Percentiles rank a stretch among this genome's conserved stretches.
phyloP scores from a whole-genome alignment of 2,329 filamentous ascomycete species.

The Sporothrix pallida region DNA sequence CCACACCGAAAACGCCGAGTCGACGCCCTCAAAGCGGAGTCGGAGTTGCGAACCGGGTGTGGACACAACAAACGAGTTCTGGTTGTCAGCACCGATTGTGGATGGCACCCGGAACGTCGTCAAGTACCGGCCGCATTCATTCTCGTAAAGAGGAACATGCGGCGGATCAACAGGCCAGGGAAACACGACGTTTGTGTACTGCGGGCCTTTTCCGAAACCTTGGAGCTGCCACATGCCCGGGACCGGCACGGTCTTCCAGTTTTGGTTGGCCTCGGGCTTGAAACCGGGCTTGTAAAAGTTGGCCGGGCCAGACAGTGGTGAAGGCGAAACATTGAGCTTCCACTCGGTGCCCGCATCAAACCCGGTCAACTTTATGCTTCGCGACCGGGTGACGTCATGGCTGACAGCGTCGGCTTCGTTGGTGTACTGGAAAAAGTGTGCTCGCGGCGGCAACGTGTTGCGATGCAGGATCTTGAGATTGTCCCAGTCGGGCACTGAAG shows the following conservation, averaged over 20 bases:
- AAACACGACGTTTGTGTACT: slow-evolving; percentile 73
- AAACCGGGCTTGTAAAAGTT: slow-evolving; percentile 50
- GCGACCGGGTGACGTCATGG: background rate
- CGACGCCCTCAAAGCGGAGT: slow-evolving; percentile 74
- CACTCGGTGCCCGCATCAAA: slow-evolving; percentile 44
- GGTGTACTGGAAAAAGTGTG: slow-evolving; percentile 61
- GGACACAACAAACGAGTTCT: slow-evolving; percentile 27
- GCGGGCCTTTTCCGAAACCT: slow-evolving; percentile 66
- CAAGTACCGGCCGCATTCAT: slow-evolving; percentile 68
- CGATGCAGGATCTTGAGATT: slow-evolving; percentile 65
- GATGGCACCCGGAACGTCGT: slow-evolving; percentile 59
- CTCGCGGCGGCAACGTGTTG: slow-evolving; percentile 62
- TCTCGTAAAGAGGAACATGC: slow-evolving; percentile 64
- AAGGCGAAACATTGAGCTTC: slow-evolving; percentile 57
- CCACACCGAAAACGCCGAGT: slow-evolving; percentile 72
- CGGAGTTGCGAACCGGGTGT: slow-evolving; percentile 54
- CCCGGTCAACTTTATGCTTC: slow-evolving; percentile 36
- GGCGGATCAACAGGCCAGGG: slow-evolving; percentile 72
- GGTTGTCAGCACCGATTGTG: slow-evolving; percentile 45
- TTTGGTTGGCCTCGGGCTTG: slow-evolving; percentile 41
- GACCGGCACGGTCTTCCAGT: slow-evolving; percentile 62
- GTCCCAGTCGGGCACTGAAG: slow-evolving; percentile 60
- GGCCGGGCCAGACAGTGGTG: slow-evolving; percentile 53
- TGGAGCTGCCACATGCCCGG: slow-evolving; percentile 75
- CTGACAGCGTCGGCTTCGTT: slow-evolving; percentile 43